Conservation (phyloP, 345 rosid genomes). For the Dipteronia sinensis region DNA sequence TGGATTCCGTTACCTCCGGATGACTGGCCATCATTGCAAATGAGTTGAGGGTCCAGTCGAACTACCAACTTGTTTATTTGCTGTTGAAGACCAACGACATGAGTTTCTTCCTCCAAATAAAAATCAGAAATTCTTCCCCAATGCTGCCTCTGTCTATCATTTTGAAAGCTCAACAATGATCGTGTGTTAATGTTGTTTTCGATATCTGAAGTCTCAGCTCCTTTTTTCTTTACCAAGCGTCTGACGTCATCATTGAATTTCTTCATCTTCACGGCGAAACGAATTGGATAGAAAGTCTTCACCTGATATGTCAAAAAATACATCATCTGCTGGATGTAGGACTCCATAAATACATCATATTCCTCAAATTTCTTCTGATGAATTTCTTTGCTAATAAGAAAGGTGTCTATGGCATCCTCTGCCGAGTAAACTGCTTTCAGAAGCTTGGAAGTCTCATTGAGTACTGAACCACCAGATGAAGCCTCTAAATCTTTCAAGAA, state of each 20-base stretch:
- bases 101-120: conserved; percentile 3
- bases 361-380: no score
- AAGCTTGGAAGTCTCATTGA: neutral
- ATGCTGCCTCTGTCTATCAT: neutral
- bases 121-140: neutral
- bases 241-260: neutral
- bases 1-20: neutral
- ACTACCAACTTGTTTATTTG: conserved; percentile 4
- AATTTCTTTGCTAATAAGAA: no score
- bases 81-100: conserved; percentile 11
- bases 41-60: no score
- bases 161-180: no score
- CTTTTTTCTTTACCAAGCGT: neutral
- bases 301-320: neutral
- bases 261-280: neutral
- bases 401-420: no score
- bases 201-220: no score
- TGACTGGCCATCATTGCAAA: no score
- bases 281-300: neutral
- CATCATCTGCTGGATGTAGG: neutral
- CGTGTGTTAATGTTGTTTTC: neutral
- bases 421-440: neutral
- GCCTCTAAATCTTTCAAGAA: no score
- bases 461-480: neutral
- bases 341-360: no score